Evolutionary conservation across 176 grass and related monocot genomes (phyloP), one percentile per base, ranked within the genome.

Genomic region (Musa itinerans): DNA sequence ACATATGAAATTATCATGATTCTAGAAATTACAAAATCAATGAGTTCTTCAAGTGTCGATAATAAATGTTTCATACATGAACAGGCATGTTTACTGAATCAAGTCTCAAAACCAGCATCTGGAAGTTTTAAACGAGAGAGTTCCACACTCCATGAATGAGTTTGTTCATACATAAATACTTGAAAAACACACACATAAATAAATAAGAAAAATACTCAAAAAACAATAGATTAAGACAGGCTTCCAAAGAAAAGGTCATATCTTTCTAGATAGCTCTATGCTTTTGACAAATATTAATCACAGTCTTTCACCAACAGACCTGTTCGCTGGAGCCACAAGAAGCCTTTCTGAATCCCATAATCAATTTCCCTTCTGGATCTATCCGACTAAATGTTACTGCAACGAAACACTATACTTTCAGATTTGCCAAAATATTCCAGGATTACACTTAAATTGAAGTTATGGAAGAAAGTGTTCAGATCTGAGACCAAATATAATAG

Each of bases 261-360:
- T 70, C 8, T 70, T 16, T 70, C 15, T 50, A 70, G 17, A 69
- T 54, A 26, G 16, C 34, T 43, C 34, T 43, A 43, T 73, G 12
- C 21, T 19, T 53, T 15, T 52, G 21, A 52, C 11, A 27, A 19
- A 69, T 55, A 23, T 74, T 25, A 55, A 74, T 26, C 20, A 11
- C 1, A 43, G 11, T 63, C 19, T 52, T 48, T 20, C 50, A 23
- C 7, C 52, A 51, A 72, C 43, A 16, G 74, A 99, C 96, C 86
- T 89, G 87, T 92, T 99, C 96, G n/a, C 76, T 48, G 65, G 81
- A 79, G 66, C 34, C 65, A 72, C 74, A 82, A 71, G 90, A 81
- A 65, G 96, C 89, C 86, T 88, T 99, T 68, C 96, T 86, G 78
- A 99, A 99, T 64, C 91, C 91, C 96, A 99, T 99, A 59, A 99